Evolutionary conservation across 2,329 filamentous ascomycete species (phyloP).

Genomic region (Amauroascus niger): DNA sequence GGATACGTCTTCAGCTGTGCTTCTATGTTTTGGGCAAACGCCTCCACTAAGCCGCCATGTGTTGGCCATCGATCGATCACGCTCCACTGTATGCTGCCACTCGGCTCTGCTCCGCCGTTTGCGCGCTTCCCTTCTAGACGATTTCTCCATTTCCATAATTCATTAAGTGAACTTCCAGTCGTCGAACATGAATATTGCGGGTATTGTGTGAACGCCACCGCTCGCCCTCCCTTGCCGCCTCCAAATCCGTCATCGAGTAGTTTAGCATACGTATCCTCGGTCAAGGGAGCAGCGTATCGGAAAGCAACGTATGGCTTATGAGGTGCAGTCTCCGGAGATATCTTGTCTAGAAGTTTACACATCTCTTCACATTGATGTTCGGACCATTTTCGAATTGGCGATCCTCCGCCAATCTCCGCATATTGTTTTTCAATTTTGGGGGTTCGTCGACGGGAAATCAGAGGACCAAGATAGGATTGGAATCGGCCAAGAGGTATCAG

Average conservation of each 20-base stretch:
- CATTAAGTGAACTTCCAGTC: slow-evolving; percentile 89
- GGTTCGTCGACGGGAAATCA: slow-evolving; percentile 77
- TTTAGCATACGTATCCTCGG: slow-evolving; percentile 81
- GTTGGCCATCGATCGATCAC: slow-evolving; percentile 96
- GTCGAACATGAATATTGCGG: slow-evolving; percentile 98
- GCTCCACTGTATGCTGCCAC: slow-evolving; percentile 81
- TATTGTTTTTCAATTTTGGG: slow-evolving; percentile 98
- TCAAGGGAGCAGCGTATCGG: slow-evolving; percentile 85
- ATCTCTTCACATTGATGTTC: slow-evolving; percentile 89
- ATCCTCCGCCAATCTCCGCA: slow-evolving; percentile 89
- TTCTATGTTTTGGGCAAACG: slow-evolving; percentile 87
- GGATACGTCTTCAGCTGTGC: slow-evolving; percentile 75
- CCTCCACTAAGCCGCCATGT: slow-evolving; percentile 82
- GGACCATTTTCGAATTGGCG: slow-evolving; percentile 95
- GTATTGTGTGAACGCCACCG: slow-evolving; percentile 96
- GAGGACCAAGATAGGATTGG: slow-evolving; percentile 79
- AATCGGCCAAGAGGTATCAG: slow-evolving; percentile 89
- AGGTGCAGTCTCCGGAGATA: slow-evolving; percentile 84
- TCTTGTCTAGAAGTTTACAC: slow-evolving; percentile 91
- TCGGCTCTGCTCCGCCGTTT: slow-evolving; percentile 41
- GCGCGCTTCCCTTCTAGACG: slow-evolving; percentile 65
- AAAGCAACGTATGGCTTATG: slow-evolving; percentile 98
- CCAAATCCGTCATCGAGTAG: slow-evolving; percentile 85
- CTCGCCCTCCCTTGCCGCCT: slow-evolving; percentile 76
- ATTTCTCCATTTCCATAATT: slow-evolving; percentile 94